Evolutionary conservation across 495 filamentous ascomycete species (phyloP).

Genomic region (Evernia prunastri): DNA sequence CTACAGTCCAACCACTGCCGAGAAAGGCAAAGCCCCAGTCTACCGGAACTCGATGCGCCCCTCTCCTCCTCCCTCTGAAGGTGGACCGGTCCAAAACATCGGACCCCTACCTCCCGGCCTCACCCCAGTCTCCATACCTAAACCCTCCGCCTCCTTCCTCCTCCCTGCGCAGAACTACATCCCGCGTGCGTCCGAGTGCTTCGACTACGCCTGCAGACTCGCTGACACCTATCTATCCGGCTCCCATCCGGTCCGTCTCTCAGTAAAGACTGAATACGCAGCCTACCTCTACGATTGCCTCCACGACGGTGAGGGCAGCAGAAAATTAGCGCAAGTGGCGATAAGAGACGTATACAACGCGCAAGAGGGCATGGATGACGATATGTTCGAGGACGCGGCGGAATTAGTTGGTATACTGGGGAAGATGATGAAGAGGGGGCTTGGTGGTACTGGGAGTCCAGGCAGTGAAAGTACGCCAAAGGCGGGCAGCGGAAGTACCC

Average conservation of each 20-base stretch:
- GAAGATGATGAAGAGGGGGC: conserved; percentile 69
- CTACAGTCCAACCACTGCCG: conserved; percentile 27
- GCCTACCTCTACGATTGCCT: conserved; percentile 93
- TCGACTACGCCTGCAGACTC: conserved; percentile 67
- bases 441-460: conserved; percentile 12
- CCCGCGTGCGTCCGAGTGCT: conserved; percentile 69
- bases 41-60: conserved; percentile 24
- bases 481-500: conserved; percentile 9
- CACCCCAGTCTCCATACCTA: conserved; percentile 42
- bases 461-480: conserved; percentile 19
- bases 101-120: conserved; percentile 38
- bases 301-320: conserved; percentile 67
- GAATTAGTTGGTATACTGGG: conserved; percentile 67
- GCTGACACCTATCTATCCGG: conserved; percentile 72
- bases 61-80: conserved; percentile 37
- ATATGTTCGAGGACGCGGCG: conserved; percentile 73
- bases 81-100: conserved; percentile 31
- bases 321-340: conserved; percentile 70
- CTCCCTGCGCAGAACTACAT: conserved; percentile 78
- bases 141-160: conserved; percentile 60
- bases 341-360: conserved; percentile 89
- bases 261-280: conserved; percentile 87
- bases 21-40: conserved; percentile 18
- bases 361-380: conserved; percentile 85
- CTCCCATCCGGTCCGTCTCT: conserved; percentile 82